Evolutionary conservation across 306 rosid species (phyloP).

Genomic region (Senna siamea): DNA sequence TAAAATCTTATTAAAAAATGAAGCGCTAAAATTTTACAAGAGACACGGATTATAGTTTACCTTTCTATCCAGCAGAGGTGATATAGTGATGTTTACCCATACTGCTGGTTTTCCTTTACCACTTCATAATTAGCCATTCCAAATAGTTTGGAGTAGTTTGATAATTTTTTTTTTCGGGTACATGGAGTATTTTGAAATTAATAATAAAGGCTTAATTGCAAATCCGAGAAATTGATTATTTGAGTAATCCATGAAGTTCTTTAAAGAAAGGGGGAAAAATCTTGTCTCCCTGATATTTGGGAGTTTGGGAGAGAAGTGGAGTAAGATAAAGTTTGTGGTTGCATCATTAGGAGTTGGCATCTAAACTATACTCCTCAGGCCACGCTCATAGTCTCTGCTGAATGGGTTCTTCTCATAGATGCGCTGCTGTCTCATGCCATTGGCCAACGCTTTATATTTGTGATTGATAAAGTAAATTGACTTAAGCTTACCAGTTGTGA

Average conservation of each 20-base stretch:
- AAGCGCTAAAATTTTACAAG: neutral
- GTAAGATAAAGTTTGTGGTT: neutral
- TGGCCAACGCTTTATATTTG: conserved; percentile 23
- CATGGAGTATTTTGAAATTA: neutral
- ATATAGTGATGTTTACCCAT: neutral
- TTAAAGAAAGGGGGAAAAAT: conserved; percentile 8
- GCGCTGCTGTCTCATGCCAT: conserved; percentile 25
- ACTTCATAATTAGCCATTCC: conserved; percentile 15
- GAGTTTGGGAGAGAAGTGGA: neutral
- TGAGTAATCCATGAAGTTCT: neutral
- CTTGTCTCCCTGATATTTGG: neutral
- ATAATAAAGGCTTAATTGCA: conserved; percentile 4
- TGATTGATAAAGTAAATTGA: conserved; percentile 19
- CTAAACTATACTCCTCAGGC: neutral
- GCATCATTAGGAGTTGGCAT: neutral
- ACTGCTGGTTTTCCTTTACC: neutral
- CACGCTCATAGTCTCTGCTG: neutral
- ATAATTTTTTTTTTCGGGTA: neutral
- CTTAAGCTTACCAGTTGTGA: neutral
- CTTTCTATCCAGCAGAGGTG: neutral
- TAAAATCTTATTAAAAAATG: neutral
- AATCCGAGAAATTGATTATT: neutral
- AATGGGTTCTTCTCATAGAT: neutral
- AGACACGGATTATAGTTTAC: neutral
- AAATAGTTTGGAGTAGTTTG: neutral